Evolutionary conservation across 225 moss, liverwort and hornwort genomes (phyloP), one percentile per base, ranked within the genome.

Genomic region (Sphagnum tenellum): DNA sequence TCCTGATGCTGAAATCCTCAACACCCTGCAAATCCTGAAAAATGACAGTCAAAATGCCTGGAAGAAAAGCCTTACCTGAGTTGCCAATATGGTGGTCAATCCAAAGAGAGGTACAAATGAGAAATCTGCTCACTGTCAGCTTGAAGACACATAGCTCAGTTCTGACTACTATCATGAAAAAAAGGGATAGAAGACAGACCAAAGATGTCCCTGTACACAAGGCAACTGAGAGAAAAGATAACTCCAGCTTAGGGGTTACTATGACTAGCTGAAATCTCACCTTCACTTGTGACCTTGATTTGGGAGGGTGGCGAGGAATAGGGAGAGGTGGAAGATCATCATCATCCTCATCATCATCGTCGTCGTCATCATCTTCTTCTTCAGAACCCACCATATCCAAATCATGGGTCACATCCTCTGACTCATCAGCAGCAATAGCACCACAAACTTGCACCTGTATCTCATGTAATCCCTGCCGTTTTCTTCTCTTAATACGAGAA

Each of bases 311-410:
- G 3, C 92, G 88, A 6, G 86, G 75, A 55, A 96, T 85, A 11
- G 90, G 86, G 46, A 89, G 88, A 52, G 96, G 96, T 7, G 92
- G 95, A 44, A 76, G 88, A 70, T 94, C 90, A 64, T 94, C 91
- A 65, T 90, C 94, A 49, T 94, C 29, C 29, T 29, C 29, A 29
- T 29, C 29, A 29, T 29, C 29, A 29, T 29, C 29, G 29, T 29
- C 29, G 1, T 29, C 29, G 29, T 29, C 29, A 29, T 29, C 29
- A 29, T 29, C 29, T 29, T 29, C 29, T 29, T 29, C 94, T 56
- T 94, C 91, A 46, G 94, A 94, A 7, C 49, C 83, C 12, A 81
- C 90, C 78, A 94, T 79, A 67, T 91, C 91, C 59, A 78, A 88
- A 49, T 92, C 96, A 59, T 96, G 90, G 0, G 89, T 90, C 57